Base-by-base conservation (phyloP, 129 eudicot species). In the Lactuca saligna region DNA sequence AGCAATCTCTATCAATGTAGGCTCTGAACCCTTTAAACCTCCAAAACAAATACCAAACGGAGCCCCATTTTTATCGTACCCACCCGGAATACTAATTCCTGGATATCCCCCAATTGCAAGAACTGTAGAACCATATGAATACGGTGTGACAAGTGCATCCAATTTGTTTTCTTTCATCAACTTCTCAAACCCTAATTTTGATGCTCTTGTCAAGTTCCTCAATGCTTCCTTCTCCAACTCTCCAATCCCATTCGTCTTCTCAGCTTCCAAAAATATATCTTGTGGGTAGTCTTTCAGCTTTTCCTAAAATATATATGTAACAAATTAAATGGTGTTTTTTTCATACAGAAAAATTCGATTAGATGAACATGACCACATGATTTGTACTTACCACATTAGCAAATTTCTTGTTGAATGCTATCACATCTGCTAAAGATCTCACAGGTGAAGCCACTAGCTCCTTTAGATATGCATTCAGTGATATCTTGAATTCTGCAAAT, bases 141-240 rank as follows among this genome's bases (percentile, higher is more conserved):
- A 54, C 2, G 84, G 84, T 7, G 86, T 83, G 32, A 87, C 88
- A 68, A 87, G 49, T 17, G 92, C 97, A 29, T 91, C 95, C 63
- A 87, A 58, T 61, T 83, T 78, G 68, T 87, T 61, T 3, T 81
- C 78, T 11, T 35, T 50, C 95, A 85, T 87, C 84, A 87, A 59
- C 67, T 81, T 87, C 73, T 81, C 88, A 48, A 91, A 85, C 46
- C 97, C 97, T 29, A 76, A 15, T 32, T 71, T 69, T 38, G 79
- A 76, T 13, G 80, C 75, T 50, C 60, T 79, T 37, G 65, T 65
- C 55, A 87, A 50, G 42, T 83, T 82, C 78, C 33, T 8, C 57
- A 63, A 14, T 15, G 77, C 81, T 46, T 77, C 57, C 62, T 70
- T 75, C 72, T 84, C 87, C 35, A 55, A 29, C 11, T 77, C 54